These are phyloP conservation scores for Aureobasidium subglaciale DNA, from an alignment of 2,329 filamentous ascomycete genomes.

Conservation along the genomic window DNA sequence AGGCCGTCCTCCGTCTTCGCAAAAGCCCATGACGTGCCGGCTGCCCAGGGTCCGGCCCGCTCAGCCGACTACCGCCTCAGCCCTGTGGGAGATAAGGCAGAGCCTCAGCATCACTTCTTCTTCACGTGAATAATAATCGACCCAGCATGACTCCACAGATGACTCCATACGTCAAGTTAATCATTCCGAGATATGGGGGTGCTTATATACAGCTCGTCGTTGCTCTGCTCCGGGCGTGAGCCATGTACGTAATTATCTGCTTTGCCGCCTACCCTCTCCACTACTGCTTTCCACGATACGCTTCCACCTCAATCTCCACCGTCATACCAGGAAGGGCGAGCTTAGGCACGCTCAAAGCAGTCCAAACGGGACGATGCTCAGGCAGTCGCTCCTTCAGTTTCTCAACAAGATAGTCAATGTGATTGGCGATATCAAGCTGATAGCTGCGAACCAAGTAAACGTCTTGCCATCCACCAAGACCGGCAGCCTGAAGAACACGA, in stretches of 20 bases:
- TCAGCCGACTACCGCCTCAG: not conserved
- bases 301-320: not conserved
- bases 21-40: not conserved
- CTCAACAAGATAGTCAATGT: not conserved
- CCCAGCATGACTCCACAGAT: no score
- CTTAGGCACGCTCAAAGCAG: not conserved
- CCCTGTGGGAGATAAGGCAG: not conserved
- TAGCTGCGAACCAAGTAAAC: not conserved
- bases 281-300: not conserved
- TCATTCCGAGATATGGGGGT: no score
- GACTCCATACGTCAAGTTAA: no score
- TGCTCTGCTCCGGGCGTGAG: no score
- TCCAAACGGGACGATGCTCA: not conserved
- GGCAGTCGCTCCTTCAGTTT: not conserved
- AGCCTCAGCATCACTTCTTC: not conserved
- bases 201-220: no score
- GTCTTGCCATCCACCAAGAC: not conserved
- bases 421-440: not conserved
- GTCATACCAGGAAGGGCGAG: not conserved
- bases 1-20: not conserved
- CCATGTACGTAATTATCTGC: no score
- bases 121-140: no score
- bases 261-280: no score
- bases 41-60: not conserved
- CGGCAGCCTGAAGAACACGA: not conserved